These are phyloP conservation scores for Xerocomellus amylosporus DNA, from an alignment of 768 basidiomycete genomes.

Conservation along the genomic window DNA sequence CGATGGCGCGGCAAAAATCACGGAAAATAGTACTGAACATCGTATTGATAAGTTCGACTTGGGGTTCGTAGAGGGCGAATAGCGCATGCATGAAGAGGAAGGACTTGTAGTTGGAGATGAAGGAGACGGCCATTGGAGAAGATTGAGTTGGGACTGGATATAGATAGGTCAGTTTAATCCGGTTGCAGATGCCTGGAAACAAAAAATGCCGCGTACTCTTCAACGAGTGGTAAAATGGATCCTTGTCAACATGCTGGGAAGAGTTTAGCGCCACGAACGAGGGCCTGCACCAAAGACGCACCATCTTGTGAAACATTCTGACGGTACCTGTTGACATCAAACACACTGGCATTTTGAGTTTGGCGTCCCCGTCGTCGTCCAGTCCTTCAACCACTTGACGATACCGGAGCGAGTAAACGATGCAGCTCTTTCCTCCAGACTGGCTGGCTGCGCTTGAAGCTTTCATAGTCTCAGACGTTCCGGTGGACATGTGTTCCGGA, in stretches of 20 bases:
- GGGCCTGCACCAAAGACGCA: neutral
- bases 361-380: slow-evolving; percentile 7
- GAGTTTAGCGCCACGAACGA: neutral
- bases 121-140: slow-evolving; percentile 16
- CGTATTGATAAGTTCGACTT: slow-evolving; percentile 19
- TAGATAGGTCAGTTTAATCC: neutral
- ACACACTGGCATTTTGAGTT: slow-evolving; percentile 14
- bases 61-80: slow-evolving; percentile 22
- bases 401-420: slow-evolving; percentile 22
- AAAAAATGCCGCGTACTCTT: slow-evolving; percentile 5
- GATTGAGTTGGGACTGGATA: slow-evolving; percentile 16
- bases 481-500: slow-evolving; percentile 20
- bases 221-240: slow-evolving; percentile 1
- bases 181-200: too few relatives aligned
- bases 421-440: slow-evolving; percentile 16
- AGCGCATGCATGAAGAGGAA: slow-evolving; percentile 24
- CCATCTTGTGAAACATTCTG: slow-evolving; percentile 23
- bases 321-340: slow-evolving; percentile 23
- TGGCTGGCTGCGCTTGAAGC: slow-evolving; percentile 8
- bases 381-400: slow-evolving; percentile 11
- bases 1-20: slow-evolving; percentile 21
- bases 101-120: slow-evolving; percentile 20
- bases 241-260: slow-evolving; percentile 15
- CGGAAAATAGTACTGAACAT: slow-evolving; percentile 23
- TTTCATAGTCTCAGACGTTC: slow-evolving; percentile 10